phyloP scores from a whole-genome alignment of 1,284 basidiomycete genomes.

The Moniliophthora roreri region DNA sequence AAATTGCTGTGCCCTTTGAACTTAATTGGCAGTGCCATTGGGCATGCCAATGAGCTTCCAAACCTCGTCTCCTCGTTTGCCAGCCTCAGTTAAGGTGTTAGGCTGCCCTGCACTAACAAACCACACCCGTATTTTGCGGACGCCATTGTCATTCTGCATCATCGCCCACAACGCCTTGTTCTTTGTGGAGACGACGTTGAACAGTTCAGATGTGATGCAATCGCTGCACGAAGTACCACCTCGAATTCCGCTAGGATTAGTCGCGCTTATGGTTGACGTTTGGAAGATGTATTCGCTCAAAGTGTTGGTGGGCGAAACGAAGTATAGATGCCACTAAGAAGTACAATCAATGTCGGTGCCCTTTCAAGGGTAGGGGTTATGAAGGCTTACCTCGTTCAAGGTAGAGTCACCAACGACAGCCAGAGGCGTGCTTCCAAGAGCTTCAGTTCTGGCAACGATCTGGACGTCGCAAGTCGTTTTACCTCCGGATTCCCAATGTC shows the following conservation, averaged over 20 bases:
- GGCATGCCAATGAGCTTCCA: slow-evolving; percentile 9
- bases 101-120: slow-evolving; percentile 2
- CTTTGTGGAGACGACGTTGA: background rate
- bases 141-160: background rate
- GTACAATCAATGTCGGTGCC: background rate
- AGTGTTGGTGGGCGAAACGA: slow-evolving; percentile 4
- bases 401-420: background rate
- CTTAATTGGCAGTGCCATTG: background rate
- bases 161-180: background rate
- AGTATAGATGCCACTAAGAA: slow-evolving; percentile 7
- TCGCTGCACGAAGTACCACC: slow-evolving; percentile 1
- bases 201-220: background rate
- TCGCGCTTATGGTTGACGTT: background rate
- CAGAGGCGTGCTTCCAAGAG: background rate
- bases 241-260: slow-evolving; percentile 4
- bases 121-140: background rate
- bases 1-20: too few relatives aligned
- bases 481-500: slow-evolving; percentile 4
- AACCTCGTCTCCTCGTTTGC: slow-evolving; percentile 1
- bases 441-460: slow-evolving; percentile 1
- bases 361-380: background rate
- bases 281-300: slow-evolving; percentile 7
- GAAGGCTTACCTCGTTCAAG: slow-evolving; percentile 2
- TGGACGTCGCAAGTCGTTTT: slow-evolving; percentile 5
- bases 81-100: background rate